Evolutionary conservation across 2,329 filamentous ascomycete species (phyloP).

Genomic region (Penicillium glabrum): DNA sequence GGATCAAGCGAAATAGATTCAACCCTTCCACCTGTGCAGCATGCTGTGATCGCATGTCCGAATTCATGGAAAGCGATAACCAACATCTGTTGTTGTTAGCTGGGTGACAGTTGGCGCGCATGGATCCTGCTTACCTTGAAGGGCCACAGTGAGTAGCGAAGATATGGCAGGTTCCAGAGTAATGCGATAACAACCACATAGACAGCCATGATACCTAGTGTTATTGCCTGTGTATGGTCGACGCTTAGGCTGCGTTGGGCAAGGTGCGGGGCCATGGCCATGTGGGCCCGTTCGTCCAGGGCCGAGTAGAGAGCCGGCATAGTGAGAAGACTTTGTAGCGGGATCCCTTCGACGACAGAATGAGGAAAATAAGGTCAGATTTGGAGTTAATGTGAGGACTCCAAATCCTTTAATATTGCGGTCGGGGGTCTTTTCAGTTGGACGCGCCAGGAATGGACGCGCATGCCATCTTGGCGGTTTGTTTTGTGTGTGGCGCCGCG

Average conservation of each 20-base stretch:
- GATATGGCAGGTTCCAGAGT: constrained; percentile 76
- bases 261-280: constrained; percentile 34
- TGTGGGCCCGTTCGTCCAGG: constrained; percentile 21
- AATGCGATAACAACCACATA: constrained; percentile 74
- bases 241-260: constrained; percentile 58
- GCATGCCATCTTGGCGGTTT: constrained; percentile 5
- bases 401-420: not conserved
- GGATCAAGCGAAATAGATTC: constrained; percentile 74
- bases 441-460: constrained; percentile 15
- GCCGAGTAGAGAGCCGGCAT: constrained; percentile 31
- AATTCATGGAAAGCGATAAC: constrained; percentile 82
- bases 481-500: not conserved
- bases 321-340: not conserved
- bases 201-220: constrained; percentile 67
- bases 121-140: constrained; percentile 63
- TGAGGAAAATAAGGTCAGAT: too few species aligned
- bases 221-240: constrained; percentile 68
- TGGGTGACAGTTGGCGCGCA: not conserved
- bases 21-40: constrained; percentile 71
- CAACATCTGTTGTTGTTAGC: constrained; percentile 60
- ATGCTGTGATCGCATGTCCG: constrained; percentile 70
- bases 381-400: not conserved
- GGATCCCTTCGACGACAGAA: not conserved
- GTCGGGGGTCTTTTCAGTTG: not conserved
- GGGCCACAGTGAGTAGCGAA: constrained; percentile 74